These are phyloP conservation scores for Monosporascus cannonballus DNA, from an alignment of 2,329 filamentous ascomycete species.

Conservation along the genomic window DNA sequence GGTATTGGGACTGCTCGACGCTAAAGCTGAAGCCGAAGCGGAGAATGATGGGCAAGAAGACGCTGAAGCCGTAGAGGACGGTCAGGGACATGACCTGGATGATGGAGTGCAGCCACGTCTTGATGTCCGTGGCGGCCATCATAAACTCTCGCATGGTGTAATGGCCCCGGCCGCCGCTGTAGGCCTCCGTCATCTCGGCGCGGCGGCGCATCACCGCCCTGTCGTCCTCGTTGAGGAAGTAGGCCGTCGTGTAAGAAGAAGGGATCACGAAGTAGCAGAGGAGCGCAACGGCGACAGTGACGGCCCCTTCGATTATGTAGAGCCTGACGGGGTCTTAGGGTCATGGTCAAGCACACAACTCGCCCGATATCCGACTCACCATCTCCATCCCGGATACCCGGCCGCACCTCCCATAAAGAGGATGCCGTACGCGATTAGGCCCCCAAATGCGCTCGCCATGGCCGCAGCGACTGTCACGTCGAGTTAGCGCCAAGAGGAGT, in stretches of 20 bases:
- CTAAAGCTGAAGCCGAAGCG: conserved; percentile 14
- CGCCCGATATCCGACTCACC: conserved; percentile 2
- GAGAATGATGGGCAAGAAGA: conserved; percentile 15
- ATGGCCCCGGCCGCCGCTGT: conserved; percentile 13
- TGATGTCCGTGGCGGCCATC: conserved; percentile 13
- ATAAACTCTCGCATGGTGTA: conserved; percentile 12
- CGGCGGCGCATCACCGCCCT: conserved; percentile 14
- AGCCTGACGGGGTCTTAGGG: conserved; percentile 6
- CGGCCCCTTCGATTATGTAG: conserved; percentile 14
- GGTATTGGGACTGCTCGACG: conserved; percentile 14
- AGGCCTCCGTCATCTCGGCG: conserved; percentile 13
- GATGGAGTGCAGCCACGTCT: conserved; percentile 12
- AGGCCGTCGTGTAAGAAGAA: conserved; percentile 13
- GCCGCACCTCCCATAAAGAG: conserved; percentile 12
- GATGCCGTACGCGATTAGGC: conserved; percentile 12
- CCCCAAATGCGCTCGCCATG: conserved; percentile 12
- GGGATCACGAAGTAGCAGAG: conserved; percentile 14
- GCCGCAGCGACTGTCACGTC: conserved; percentile 6
- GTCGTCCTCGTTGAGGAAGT: conserved; percentile 15
- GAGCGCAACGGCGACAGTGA: conserved; percentile 6
- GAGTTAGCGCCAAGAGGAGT: no score
- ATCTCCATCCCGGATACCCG: conserved; percentile 15
- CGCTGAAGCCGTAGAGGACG: conserved; percentile 13
- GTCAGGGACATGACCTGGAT: conserved; percentile 15
- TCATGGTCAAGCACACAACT: no score